A percentile compares a stretch with the other conserved stretches of the same genome.
phyloP scores from a whole-genome alignment of 352 stramenopile species.

The Pythium myriotylum region DNA sequence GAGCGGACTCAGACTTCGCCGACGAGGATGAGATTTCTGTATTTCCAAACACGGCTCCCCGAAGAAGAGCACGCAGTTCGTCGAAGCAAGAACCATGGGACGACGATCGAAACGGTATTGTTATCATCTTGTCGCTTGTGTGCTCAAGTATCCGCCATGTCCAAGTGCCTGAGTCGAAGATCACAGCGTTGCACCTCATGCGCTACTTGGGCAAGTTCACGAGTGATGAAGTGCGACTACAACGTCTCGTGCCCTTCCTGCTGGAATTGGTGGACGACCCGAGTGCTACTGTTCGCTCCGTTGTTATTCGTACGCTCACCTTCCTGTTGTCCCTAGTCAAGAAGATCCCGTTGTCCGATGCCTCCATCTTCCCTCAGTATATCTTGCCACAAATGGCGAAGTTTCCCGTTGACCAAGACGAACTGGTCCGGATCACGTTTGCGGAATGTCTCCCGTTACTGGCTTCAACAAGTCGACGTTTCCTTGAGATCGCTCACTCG shows the following conservation, averaged over 20 bases:
- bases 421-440: slow-evolving; percentile 94
- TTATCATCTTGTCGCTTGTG: slow-evolving; percentile 86
- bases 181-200: slow-evolving; percentile 93
- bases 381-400: slow-evolving; percentile 80
- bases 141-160: slow-evolving; percentile 85
- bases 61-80: slow-evolving; percentile 8
- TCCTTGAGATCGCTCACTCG: slow-evolving; percentile 92
- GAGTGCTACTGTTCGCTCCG: slow-evolving; percentile 87
- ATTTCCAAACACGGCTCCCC: slow-evolving; percentile 1
- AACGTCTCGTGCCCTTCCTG: slow-evolving; percentile 94
- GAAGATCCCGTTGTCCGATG: slow-evolving; percentile 93
- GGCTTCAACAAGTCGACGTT: slow-evolving; percentile 92
- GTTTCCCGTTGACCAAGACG: slow-evolving; percentile 63
- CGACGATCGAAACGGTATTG: slow-evolving; percentile 76
- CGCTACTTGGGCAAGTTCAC: slow-evolving; percentile 87
- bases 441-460: slow-evolving; percentile 92
- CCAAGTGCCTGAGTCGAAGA: slow-evolving; percentile 83
- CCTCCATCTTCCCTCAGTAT: slow-evolving; percentile 97
- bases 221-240: slow-evolving; percentile 93
- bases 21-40: slow-evolving; percentile 31
- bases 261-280: slow-evolving; percentile 94
- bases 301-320: slow-evolving; percentile 90
- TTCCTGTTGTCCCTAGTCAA: slow-evolving; percentile 91
- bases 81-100: slow-evolving; percentile 27
- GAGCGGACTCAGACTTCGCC: slow-evolving; percentile 21